Base-by-base conservation (phyloP, 2,329 filamentous ascomycete genomes). In the Colletotrichum endophyticum region DNA sequence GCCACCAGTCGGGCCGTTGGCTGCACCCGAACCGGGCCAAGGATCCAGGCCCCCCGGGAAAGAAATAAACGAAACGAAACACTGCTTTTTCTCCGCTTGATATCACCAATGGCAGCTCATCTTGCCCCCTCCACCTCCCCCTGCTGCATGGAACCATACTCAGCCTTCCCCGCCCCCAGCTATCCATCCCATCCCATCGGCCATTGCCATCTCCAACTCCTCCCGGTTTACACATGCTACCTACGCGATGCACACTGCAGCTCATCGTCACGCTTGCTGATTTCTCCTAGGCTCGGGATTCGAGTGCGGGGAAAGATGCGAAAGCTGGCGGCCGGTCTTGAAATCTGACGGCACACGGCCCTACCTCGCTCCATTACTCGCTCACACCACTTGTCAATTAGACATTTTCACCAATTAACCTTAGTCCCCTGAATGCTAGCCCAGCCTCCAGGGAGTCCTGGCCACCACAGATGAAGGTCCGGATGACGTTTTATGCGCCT, bases 1-100 rank as follows among this genome's bases (percentile, higher is more conserved):
- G 73, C 70, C 73, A 76, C 70, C 59, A 76, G 70, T 76, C 70
- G 73, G 73, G 73, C 73, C 73, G 73, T 76, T 76, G 59, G 70
- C 56, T 32, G 12, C 59, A 75, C 36, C 56, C 56, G 36, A 56
- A 30, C 69, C 9, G 56, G 32, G 19, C 34, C 70, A 32, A 30
- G 56, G 32, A 62, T 44, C 62, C 34, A 30, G 59, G 27, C 36
- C 28, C 19, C 44, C 32, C 16, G 30, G 71, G 12, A 15, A 44
- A 13, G 36, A 66, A 61, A 44, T 22, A 22, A 56, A 62, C 67
- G 36, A 70, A 62, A 62, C 53, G 39, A 44, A 28, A 49, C 44
- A 57, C 13, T 30, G 59, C 49, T 28, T 39, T 34, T 53, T 15
- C 61, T 39, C 72, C 72, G 56, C n/a, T 36, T 25, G 53, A 66